Percentiles rank a stretch among this genome's conserved stretches.
Conservation (phyloP, 208 protist species). For the Polymyxa betae region DNA sequence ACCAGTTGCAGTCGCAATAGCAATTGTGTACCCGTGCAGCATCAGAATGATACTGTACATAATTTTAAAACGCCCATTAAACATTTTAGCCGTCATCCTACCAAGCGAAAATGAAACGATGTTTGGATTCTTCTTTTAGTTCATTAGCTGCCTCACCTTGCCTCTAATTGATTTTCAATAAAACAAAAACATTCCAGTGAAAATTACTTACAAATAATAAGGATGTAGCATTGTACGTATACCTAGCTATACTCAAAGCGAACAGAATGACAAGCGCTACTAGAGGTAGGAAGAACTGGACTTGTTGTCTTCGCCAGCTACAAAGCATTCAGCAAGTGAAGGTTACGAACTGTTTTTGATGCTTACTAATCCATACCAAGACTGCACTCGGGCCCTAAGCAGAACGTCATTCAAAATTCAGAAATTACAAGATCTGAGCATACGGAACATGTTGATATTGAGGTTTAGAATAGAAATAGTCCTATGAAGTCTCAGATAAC, state of each 20-base stretch:
- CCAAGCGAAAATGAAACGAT: slow-evolving; percentile 26
- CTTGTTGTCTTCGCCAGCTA: not conserved
- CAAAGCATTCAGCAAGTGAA: not conserved
- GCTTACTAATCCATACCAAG: slow-evolving; percentile 20
- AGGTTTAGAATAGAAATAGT: slow-evolving; percentile 4
- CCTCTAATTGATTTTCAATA: not conserved
- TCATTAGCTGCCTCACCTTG: not conserved
- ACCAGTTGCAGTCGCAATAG: not conserved
- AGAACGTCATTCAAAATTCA: not conserved
- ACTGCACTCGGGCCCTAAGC: not conserved
- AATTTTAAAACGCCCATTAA: not conserved
- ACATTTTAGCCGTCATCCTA: not conserved
- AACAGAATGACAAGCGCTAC: no score
- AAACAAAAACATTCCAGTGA: no score
- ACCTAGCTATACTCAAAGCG: no score
- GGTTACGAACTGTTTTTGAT: not conserved
- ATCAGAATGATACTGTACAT: not conserved
- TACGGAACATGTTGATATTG: not conserved
- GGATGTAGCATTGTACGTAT: no score
- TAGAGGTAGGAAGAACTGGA: not conserved
- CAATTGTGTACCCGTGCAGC: slow-evolving; percentile 10
- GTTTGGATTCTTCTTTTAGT: not conserved
- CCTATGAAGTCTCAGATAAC: not conserved
- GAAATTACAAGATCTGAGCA: not conserved
- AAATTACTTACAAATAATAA: no score